These are phyloP conservation scores for Tricladium varicosporioides DNA, from an alignment of 2,329 filamentous ascomycete genomes.

Conservation along the genomic window DNA sequence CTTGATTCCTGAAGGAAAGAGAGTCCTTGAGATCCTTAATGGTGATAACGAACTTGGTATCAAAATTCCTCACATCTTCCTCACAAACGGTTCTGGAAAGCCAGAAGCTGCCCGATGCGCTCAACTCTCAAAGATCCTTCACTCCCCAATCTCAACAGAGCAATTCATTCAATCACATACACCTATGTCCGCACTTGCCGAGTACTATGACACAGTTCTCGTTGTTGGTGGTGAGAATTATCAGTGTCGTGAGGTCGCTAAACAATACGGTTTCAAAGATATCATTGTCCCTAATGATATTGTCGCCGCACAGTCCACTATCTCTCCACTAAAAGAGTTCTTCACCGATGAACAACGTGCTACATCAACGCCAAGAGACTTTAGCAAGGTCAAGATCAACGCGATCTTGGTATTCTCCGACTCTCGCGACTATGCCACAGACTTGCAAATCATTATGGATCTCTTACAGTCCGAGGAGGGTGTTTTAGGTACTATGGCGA, in stretches of 20 bases:
- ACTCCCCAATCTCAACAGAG: slow-evolving; percentile 63
- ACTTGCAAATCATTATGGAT: slow-evolving; percentile 76
- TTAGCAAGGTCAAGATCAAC: slow-evolving; percentile 68
- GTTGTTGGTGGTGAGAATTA: slow-evolving; percentile 75
- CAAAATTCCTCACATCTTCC: slow-evolving; percentile 73
- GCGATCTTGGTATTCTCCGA: slow-evolving; percentile 75
- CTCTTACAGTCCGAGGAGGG: slow-evolving; percentile 68
- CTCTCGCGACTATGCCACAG: slow-evolving; percentile 70
- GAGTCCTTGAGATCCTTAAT: slow-evolving; percentile 68
- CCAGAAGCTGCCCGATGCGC: slow-evolving; percentile 62
- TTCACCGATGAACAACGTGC: slow-evolving; percentile 68
- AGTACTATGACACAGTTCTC: slow-evolving; percentile 75
- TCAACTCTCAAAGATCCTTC: slow-evolving; percentile 65
- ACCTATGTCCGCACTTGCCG: slow-evolving; percentile 71
- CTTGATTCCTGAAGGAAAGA: slow-evolving; percentile 65
- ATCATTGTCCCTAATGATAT: slow-evolving; percentile 74
- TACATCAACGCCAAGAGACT: slow-evolving; percentile 68
- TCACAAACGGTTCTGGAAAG: slow-evolving; percentile 75
- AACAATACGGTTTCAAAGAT: slow-evolving; percentile 72
- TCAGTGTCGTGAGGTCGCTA: slow-evolving; percentile 70
- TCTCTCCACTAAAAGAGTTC: slow-evolving; percentile 63
- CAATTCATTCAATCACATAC: slow-evolving; percentile 79
- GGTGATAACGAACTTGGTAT: slow-evolving; percentile 76
- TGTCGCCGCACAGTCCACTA: slow-evolving; percentile 64
- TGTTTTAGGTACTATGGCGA: slow-evolving; percentile 60